A percentile compares a stretch with the other conserved stretches of the same genome.
Conservation (phyloP, 2,329 filamentous ascomycete species). For the Dactylellina sp. region DNA sequence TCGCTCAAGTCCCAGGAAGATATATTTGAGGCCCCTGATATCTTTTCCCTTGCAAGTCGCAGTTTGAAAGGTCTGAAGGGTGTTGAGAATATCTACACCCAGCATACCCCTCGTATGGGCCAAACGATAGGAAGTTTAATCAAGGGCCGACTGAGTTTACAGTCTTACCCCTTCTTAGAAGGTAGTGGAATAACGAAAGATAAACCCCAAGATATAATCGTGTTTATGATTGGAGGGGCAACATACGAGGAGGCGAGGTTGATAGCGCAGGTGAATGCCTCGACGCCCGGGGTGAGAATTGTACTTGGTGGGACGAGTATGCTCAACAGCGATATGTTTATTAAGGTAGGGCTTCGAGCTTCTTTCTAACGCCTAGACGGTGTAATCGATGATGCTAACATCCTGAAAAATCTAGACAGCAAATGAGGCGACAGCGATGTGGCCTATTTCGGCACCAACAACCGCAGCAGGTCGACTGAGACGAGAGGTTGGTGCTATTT, state of each 20-base stretch:
- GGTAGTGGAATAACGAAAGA: constrained; percentile 86
- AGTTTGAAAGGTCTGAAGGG: constrained; percentile 95
- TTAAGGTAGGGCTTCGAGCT: constrained; percentile 69
- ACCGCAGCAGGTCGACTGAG: constrained; percentile 38
- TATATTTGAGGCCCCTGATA: constrained; percentile 88
- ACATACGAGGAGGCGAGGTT: constrained; percentile 98
- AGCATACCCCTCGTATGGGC: constrained; percentile 90
- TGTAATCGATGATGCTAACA: constrained; percentile 13
- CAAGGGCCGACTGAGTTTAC: constrained; percentile 86
- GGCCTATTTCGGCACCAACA: constrained; percentile 46
- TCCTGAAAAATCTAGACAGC: constrained; percentile 13
- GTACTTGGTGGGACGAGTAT: constrained; percentile 89
- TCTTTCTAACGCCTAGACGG: neutral
- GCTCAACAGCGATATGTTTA: constrained; percentile 86
- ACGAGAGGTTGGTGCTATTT: constrained; percentile 45
- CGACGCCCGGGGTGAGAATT: constrained; percentile 85
- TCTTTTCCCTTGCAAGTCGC: constrained; percentile 87
- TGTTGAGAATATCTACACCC: constrained; percentile 98
- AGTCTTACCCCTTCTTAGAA: constrained; percentile 93
- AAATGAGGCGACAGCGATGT: constrained; percentile 53
- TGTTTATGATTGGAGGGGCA: constrained; percentile 92
- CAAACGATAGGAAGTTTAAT: constrained; percentile 90
- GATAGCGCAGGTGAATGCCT: constrained; percentile 93
- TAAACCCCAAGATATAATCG: constrained; percentile 94
- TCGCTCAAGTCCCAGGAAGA: constrained; percentile 81